Evolutionary conservation across 164 flowering plant species (phyloP), one percentile per base, ranked within the genome.

Genomic region (Nelumbo lutea): DNA sequence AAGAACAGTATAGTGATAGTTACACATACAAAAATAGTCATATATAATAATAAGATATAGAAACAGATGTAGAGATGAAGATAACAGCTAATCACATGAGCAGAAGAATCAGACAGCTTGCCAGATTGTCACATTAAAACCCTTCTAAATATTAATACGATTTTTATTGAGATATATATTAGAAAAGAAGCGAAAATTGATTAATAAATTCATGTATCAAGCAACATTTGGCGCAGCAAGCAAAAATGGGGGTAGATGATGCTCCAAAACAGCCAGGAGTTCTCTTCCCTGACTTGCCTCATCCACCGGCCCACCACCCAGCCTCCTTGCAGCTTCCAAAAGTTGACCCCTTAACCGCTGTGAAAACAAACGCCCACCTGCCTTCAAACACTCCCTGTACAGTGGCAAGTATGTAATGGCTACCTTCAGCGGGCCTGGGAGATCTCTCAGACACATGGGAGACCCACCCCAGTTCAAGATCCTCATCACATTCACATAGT

Each of bases 331-430:
- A 0, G 96, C 96, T 76, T 87, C 96, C 59, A 93, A 87, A 5
- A 93, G 92, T 71, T 87, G 90, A 4, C 98, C 98, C 73, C 96
- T 83, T 13, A 85, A 80, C 75, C 86, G 75, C 60, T 90, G 98
- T 0, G 98, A 83, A 5, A 89, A 72, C 79, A 93, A 71, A 42
- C 73, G n/a, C 3, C 98, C 96, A 48, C 89, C 85, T 6, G 74
- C 75, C 73, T 71, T 66, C 2, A 83, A 70, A 71, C 96, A 83
- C 73, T 93, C 93, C 79, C 90, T 87, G 76, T 93, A 93, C 77
- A 93, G 70, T 0, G 96, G 94, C 79, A 89, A 74, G 69, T 90
- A 93, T 0, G 89, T 86, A 55, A 93, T 82, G 44, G 93, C 88
- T 58, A 79, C 89, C 76, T 84, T 81, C 64, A 93, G 56, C 1